These are phyloP conservation scores for Bocquillonia castaneifolia DNA, from an alignment of 441 rosid species.

Conservation along the genomic window DNA sequence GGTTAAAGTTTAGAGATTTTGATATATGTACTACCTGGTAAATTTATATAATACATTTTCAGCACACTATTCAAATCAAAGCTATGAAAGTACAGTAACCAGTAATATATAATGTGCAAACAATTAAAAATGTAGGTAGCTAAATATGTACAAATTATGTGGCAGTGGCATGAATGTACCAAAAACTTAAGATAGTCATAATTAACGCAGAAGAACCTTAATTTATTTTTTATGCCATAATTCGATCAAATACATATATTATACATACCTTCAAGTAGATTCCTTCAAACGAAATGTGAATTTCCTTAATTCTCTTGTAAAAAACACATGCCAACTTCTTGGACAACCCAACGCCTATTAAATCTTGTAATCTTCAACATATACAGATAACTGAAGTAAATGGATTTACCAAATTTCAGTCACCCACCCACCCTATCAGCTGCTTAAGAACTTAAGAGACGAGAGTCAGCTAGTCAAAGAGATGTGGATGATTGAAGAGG, in stretches of 20 bases:
- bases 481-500: neutral
- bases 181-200: too few species aligned
- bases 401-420: too few species aligned
- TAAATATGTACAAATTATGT: too few species aligned
- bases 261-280: slow-evolving; percentile 13
- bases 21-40: neutral
- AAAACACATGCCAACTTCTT: neutral
- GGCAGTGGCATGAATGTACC: too few species aligned
- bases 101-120: too few species aligned
- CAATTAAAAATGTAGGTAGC: too few species aligned
- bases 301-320: too few species aligned
- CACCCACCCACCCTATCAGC: neutral
- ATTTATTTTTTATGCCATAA: too few species aligned
- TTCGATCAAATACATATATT: neutral
- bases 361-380: neutral
- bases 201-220: too few species aligned
- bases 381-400: too few species aligned
- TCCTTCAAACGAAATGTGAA: neutral
- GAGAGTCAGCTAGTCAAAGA: neutral
- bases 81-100: neutral
- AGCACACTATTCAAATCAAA: neutral
- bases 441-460: neutral
- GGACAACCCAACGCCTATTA: neutral
- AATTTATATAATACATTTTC: neutral
- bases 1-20: neutral